Percentiles rank a stretch among this genome's conserved stretches.
Evolutionary conservation across 140 eudicot genomes (phyloP).

Genomic region (Cichorium intybus): DNA sequence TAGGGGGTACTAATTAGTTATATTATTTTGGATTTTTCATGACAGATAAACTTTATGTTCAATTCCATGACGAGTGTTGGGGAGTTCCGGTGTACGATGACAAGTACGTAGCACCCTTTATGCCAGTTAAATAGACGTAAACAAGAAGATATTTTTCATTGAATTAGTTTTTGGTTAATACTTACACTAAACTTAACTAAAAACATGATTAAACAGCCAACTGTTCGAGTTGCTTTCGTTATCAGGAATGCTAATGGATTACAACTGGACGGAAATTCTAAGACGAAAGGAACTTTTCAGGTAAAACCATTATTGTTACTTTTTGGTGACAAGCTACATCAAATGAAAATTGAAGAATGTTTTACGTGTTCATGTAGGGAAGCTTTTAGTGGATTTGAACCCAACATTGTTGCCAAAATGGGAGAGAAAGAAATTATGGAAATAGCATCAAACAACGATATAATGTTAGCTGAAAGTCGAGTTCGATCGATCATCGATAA

Average conservation of each 20-base stretch:
- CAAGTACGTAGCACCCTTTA: too few relatives aligned
- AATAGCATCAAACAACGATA: conserved; percentile 63
- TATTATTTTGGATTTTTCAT: conserved; percentile 3
- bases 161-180: too few relatives aligned
- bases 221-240: conserved; percentile 82
- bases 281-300: conserved; percentile 73
- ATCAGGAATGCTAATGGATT: conserved; percentile 97
- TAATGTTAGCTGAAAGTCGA: conserved; percentile 79
- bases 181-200: conserved; percentile 7
- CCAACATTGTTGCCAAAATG: conserved; percentile 69
- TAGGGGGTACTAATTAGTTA: too few relatives aligned
- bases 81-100: conserved; percentile 99
- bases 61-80: conserved; percentile 98
- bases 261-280: conserved; percentile 94
- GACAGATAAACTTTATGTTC: conserved; percentile 84
- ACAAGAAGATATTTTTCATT: not conserved
- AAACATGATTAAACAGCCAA: conserved; percentile 45
- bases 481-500: conserved; percentile 87
- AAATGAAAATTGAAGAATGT: not conserved
- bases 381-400: conserved; percentile 84
- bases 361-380: conserved; percentile 60
- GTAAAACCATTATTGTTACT: too few relatives aligned
- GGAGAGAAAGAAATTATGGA: conserved; percentile 78
- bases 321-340: too few relatives aligned
- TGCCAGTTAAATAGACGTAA: conserved; percentile 14